A percentile compares a stretch with the other conserved stretches of the same genome.
These are phyloP conservation scores for Populus simonii DNA, from an alignment of 345 rosid genomes.

Conservation along the genomic window DNA sequence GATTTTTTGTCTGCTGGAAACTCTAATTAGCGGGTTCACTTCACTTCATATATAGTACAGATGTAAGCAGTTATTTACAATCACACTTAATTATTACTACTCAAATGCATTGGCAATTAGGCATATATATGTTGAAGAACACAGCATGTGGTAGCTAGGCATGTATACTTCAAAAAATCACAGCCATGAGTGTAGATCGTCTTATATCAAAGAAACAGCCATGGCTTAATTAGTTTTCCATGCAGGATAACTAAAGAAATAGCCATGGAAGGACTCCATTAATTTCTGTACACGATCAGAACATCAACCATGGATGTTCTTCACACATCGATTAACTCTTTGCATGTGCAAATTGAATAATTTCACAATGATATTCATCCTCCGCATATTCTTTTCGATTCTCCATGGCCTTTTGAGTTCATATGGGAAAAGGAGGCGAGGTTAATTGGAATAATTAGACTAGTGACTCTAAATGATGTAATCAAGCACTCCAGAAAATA, in stretches of 20 bases:
- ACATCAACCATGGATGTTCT: not conserved
- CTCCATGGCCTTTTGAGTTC: not conserved
- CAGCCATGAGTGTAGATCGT: no score
- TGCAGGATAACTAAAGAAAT: no score
- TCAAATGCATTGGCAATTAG: not conserved
- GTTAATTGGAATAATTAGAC: no score
- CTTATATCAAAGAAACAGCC: no score
- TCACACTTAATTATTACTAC: not conserved
- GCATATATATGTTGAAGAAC: not conserved
- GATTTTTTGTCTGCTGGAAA: constrained; percentile 60
- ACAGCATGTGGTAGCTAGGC: not conserved
- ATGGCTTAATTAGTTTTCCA: no score
- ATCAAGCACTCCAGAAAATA: not conserved
- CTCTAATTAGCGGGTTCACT: not conserved
- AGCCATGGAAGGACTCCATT: not conserved
- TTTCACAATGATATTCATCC: not conserved
- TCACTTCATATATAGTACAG: not conserved
- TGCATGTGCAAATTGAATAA: not conserved
- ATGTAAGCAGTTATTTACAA: not conserved
- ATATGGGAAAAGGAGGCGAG: not conserved
- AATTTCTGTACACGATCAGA: not conserved
- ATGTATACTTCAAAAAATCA: no score
- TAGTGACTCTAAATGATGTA: not conserved
- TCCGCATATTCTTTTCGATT: not conserved
- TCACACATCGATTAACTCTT: not conserved